Percentiles rank a stretch among this genome's conserved stretches.
Evolutionary conservation across 139 green algal species (phyloP).

Genomic region (Raphidocelis subcapitata): DNA sequence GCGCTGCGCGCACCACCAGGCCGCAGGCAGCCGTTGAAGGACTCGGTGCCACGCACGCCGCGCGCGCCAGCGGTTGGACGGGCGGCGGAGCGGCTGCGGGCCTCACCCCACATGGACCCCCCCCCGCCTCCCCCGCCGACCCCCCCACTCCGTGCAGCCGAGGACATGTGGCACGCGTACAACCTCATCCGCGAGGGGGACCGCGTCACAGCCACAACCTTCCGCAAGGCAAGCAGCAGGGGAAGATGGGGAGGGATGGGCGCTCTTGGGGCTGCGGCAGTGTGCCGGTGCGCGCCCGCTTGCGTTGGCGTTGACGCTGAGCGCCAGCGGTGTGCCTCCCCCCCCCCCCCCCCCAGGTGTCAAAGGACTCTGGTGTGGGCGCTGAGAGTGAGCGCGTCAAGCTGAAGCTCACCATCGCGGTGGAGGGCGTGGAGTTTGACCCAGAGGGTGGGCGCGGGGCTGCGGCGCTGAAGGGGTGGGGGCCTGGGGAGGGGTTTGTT

Average conservation of each 20-base stretch:
- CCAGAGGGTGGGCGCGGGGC: constrained; percentile 72
- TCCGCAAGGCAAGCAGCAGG: constrained; percentile 67
- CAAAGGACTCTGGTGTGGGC: constrained; percentile 50
- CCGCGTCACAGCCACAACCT: constrained; percentile 69
- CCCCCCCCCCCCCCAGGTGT: not conserved
- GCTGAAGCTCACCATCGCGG: constrained; percentile 76
- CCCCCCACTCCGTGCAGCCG: constrained; percentile 41
- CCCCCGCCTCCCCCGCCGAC: not conserved
- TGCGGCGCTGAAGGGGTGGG: too few species aligned
- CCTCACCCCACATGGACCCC: too few species aligned
- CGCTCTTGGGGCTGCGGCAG: not conserved
- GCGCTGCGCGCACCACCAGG: too few species aligned
- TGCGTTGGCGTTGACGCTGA: too few species aligned
- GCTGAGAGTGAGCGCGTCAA: constrained; percentile 75
- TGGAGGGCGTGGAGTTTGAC: constrained; percentile 88
- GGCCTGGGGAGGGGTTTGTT: too few species aligned
- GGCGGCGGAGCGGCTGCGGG: too few species aligned
- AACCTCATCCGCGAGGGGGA: constrained; percentile 85
- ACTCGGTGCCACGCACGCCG: too few species aligned
- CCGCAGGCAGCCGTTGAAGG: too few species aligned
- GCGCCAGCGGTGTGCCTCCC: too few species aligned
- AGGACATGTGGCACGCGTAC: constrained; percentile 95
- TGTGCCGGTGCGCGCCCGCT: too few species aligned
- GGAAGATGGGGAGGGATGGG: too few species aligned
- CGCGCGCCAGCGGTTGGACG: too few species aligned